Conservation (phyloP, 441 rosid species). For the Biscutella auriculata region DNA sequence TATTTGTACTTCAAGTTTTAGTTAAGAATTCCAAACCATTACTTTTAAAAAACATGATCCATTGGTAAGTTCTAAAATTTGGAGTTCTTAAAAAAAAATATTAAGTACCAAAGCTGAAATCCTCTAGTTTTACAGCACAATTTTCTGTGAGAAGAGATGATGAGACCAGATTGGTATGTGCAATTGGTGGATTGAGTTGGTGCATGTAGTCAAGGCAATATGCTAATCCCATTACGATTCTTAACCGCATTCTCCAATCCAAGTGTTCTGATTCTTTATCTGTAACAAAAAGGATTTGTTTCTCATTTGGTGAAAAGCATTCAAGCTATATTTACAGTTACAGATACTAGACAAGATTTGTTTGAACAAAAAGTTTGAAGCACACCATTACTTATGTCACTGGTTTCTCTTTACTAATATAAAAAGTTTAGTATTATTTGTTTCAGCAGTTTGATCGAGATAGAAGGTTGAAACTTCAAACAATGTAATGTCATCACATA, state of each 20-base stretch:
- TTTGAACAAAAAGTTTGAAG: not conserved
- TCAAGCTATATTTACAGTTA: not conserved
- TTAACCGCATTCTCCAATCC: slow-evolving; percentile 53
- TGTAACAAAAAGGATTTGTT: slow-evolving; percentile 13
- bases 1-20: no score
- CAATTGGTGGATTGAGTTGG: slow-evolving; percentile 37
- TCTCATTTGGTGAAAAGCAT: not conserved
- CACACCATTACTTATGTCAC: not conserved
- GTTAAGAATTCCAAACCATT: no score
- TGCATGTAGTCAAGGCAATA: slow-evolving; percentile 59
- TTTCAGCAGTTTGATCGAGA: not conserved
- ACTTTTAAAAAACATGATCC: no score
- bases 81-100: no score
- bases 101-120: slow-evolving; percentile 39
- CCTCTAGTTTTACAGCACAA: slow-evolving; percentile 47
- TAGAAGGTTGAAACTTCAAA: not conserved
- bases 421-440: not conserved
- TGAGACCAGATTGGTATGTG: slow-evolving; percentile 42
- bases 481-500: not conserved
- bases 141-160: slow-evolving; percentile 52
- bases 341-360: not conserved
- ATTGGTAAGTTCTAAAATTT: no score
- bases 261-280: slow-evolving; percentile 61
- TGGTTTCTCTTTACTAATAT: not conserved
- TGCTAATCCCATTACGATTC: slow-evolving; percentile 50